Base-by-base conservation (phyloP, 768 basidiomycete species). In the Amanita jacksonii region DNA sequence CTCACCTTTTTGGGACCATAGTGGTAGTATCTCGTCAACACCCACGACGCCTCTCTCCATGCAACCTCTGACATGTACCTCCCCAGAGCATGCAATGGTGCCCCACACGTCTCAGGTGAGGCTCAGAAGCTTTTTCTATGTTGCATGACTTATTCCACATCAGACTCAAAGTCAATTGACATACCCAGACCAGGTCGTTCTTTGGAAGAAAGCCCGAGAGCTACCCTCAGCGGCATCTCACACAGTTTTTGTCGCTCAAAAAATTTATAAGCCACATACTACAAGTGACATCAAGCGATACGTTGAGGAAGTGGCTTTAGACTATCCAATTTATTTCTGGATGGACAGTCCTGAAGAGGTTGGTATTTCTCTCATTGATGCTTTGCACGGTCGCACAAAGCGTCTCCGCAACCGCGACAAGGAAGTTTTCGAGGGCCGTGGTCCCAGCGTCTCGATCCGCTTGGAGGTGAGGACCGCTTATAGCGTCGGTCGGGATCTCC, bases 391-490 rank as follows among this genome's bases (percentile, higher is more conserved):
- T 45, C 72, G 70, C 41, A 75, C 80, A 35, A 70, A 68, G 54
- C 64, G 70, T 31, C 66, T 88, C 24, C 57, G 57, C 15, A 65
- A 69, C 47, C 76, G 76, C 23, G 82, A 85, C 31, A 74, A 80
- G 48, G 65, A 65, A 4, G 82, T 88, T 56, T 86, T 87, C 50
- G 66, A 74, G 52, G 69, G 77, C 3, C 76, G 85, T 33, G 85
- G 85, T 3, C 85, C 85, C 6, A 85, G 83, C 32, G 81, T 88
- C 27, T 87, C 85, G 1, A 82, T 88, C 47, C 74, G 85, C 23
- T 65, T 87, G 19, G 81, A 85, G 69, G 85, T 79, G 51, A 52
- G 73, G 31, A 42, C 15, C 24, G 8, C 25, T 23, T 43, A 18
- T 40, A 28, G 27, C 33, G 27, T 30, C 37, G 24, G 36, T 8